phyloP scores from a whole-genome alignment of 208 protist genomes.

The Porcisia deanei region DNA sequence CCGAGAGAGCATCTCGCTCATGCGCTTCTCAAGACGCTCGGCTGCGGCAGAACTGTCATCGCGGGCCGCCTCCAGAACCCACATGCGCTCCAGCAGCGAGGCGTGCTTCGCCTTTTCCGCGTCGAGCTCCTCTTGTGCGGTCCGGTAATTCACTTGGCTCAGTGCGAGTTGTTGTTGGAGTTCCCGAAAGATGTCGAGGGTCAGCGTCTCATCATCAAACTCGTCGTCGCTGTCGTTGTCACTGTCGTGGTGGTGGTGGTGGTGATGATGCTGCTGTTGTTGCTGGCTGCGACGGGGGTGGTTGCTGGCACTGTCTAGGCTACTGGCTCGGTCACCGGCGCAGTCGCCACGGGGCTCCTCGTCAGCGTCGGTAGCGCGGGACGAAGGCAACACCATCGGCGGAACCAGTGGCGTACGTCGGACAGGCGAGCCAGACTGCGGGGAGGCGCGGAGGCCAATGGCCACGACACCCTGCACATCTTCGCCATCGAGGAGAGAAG shows the following conservation, averaged over 20 bases:
- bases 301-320: slow-evolving; percentile 6
- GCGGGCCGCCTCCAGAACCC: slow-evolving; percentile 57
- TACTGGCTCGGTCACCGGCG: not conserved
- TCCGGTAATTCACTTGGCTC: slow-evolving; percentile 37
- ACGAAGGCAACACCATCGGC: slow-evolving; percentile 27
- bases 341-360: slow-evolving; percentile 11
- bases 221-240: slow-evolving; percentile 32
- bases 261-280: not conserved
- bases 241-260: not conserved
- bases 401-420: slow-evolving; percentile 23
- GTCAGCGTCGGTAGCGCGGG: not conserved
- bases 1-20: slow-evolving; percentile 50
- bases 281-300: slow-evolving; percentile 6
- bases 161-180: slow-evolving; percentile 52
- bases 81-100: slow-evolving; percentile 68
- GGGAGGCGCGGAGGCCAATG: slow-evolving; percentile 13
- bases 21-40: slow-evolving; percentile 14
- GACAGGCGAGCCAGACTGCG: slow-evolving; percentile 23
- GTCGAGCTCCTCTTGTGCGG: slow-evolving; percentile 48
- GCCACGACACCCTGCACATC: slow-evolving; percentile 11
- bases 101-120: slow-evolving; percentile 60
- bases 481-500: slow-evolving; percentile 19
- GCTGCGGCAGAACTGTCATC: slow-evolving; percentile 39
- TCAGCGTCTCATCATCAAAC: slow-evolving; percentile 21
- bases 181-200: slow-evolving; percentile 27